Base-by-base conservation (phyloP, 2,329 filamentous ascomycete species). In the Stemphylium vesicarium region DNA sequence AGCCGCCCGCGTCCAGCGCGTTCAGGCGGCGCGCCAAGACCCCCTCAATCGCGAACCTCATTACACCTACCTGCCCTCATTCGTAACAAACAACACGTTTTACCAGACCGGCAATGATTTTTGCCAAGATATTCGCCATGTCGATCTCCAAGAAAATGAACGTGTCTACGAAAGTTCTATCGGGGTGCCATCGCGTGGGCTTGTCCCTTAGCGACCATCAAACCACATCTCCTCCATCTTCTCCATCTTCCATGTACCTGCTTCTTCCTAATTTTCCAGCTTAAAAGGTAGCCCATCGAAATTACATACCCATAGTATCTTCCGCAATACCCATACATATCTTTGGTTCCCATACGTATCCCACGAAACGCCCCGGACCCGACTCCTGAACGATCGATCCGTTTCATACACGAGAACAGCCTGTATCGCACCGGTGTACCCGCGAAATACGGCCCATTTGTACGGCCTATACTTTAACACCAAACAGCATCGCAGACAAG, bases 371-470 rank as follows among this genome's bases (percentile, higher is more conserved):
- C 6, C 40, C 53, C 26, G 63, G 59, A 3, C 44, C 44, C 60
- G 1, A 57, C 39, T 12, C 53, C 53, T 11, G 38, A 51, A 38
- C 41, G 59, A 38, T 38, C 42, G 18, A 38, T 61, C 26, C 60
- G 62, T 38, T 68, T 66, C 50, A 62, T 57, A 13, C 62, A 56
- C 41, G 60, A 53, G 16, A 44, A 53, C 26, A 40, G 51, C 24
- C 16, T 59, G 4, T 61, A 60, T 41, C 64, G 59, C 20, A 60
- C 59, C 13, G 46, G 45, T 7, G 46, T 66, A 8, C 50, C 64
- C 24, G 57, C 58, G 13, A 63, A 57, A 2, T 62, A 64, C 29
- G 53, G 61, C 13, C 22, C 57, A 60, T 22, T 18, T 65, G 2
- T 56, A 56, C 37, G 52, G 57, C 45, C 58, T 51, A 26, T 57